Evolutionary conservation across 805 yeast genomes (phyloP), one percentile per base, ranked within the genome.

Genomic region (Nakazawaea pomicola): DNA sequence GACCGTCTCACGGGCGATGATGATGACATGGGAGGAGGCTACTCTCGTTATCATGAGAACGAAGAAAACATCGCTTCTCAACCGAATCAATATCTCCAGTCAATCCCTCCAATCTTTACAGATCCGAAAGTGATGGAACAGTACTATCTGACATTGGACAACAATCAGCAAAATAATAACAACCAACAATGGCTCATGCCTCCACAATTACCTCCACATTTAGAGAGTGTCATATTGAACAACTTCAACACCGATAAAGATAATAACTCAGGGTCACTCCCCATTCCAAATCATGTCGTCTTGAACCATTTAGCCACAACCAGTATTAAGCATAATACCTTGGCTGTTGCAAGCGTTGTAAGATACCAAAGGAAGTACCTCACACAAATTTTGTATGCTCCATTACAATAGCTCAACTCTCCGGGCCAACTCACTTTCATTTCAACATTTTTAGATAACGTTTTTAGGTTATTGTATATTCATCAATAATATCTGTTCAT

Each of bases 151-250:
- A 85, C 91, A 1, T 67, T 85, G 38, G 95, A 85, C 54, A 77
- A 76, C 51, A 76, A 82, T 33, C 81, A 80, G 56, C 61, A 55
- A 61, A 80, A 60, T 63, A 75, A 65, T 66, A 77, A 64, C 67
- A 80, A 68, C 72, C 65, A 60, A 40, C 67, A 63, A 39, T 63
- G 67, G 68, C 75, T 90, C 40, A 88, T 95, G 23, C 98, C 99
- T 16, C 99, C 99, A 17, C 95, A 85, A 56, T 70, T 93, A 37
- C 99, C 99, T 7, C 99, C 99, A 8, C 99, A 91, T 60, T 70
- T 93, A 46, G 99, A 93, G 58, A 83, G 84, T 54, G 98, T 93
- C 42, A 89, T 93, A 41, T 72, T 91, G 55, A 91, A 91, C 65
- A 79, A 80, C 50, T 83, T 73, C 67, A 58, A 60, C 31, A 64